These are phyloP conservation scores for Drechslera avenae DNA, from an alignment of 2,329 filamentous ascomycete species.

Conservation along the genomic window DNA sequence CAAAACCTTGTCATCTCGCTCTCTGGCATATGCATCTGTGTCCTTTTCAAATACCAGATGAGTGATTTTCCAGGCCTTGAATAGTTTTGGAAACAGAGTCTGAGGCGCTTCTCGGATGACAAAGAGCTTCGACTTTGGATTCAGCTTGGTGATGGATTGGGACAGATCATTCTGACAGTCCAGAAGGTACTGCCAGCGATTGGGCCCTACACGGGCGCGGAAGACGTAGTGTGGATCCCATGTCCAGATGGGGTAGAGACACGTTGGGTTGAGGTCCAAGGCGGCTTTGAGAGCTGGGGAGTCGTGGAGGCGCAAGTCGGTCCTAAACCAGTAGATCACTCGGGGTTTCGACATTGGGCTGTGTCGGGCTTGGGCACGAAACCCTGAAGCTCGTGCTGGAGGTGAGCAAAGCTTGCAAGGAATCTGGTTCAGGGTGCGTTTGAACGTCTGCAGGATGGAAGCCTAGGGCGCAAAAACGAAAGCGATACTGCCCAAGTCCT, in stretches of 20 bases:
- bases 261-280: slow-evolving; percentile 69
- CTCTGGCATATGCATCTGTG: slow-evolving; percentile 72
- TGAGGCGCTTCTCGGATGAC: slow-evolving; percentile 74
- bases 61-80: slow-evolving; percentile 73
- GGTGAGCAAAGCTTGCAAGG: not conserved
- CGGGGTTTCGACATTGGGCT: slow-evolving; percentile 50
- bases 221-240: slow-evolving; percentile 85
- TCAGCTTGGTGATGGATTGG: slow-evolving; percentile 68
- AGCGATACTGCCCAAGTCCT: not conserved
- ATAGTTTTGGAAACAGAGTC: slow-evolving; percentile 72
- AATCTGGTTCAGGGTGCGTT: not conserved
- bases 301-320: slow-evolving; percentile 77
- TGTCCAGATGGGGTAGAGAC: slow-evolving; percentile 76
- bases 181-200: slow-evolving; percentile 74
- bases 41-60: slow-evolving; percentile 82
- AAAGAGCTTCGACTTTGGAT: slow-evolving; percentile 71
- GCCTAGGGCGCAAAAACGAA: not conserved
- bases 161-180: slow-evolving; percentile 77
- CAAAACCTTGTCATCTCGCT: slow-evolving; percentile 65
- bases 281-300: slow-evolving; percentile 75
- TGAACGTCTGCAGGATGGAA: not conserved
- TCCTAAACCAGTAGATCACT: slow-evolving; percentile 80
- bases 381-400: not conserved
- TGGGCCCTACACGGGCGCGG: slow-evolving; percentile 69
- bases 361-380: not conserved